Base-by-base conservation (phyloP, 495 filamentous ascomycete genomes). In the Immersiella caudata region DNA sequence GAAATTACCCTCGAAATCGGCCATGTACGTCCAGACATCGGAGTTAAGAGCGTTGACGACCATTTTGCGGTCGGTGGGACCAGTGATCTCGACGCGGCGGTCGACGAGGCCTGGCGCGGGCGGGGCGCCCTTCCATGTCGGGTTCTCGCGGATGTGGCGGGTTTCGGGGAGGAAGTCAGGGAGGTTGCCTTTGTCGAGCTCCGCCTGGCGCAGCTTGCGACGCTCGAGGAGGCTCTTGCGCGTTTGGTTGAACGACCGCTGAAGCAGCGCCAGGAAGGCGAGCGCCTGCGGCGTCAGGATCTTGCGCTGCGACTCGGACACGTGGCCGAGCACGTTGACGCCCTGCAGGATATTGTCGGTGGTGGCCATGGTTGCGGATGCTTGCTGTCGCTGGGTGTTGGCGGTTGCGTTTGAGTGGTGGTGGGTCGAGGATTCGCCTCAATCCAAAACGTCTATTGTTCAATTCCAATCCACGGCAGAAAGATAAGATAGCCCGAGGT, bases 1-100 rank as follows among this genome's bases (percentile, higher is more conserved):
- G 22, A 18, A 61, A 81, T 59, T 77, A 93, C 93, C 93, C 82
- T 99, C 95, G 65, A 99, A 95, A 82, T 99, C 95, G 27, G 95
- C 96, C 95, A 99, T 99, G 78, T 99, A 99, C 29, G 95, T 98
- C 93, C 92, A 99, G 21, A 98, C 96, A 75, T 98, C 87, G 46
- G 94, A 90, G 79, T 99, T 99, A 77, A 99, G 74, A 6, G 95
- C 95, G 80, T 99, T 99, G 64, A 99, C 92, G 49, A 99, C 93
- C 95, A 99, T 99, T 87, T 98, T 99, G 67, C 96, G 86, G 80
- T 98, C 95, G 3, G 95, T 98, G 0, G 95, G 95, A 1, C 95
- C 95, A 16, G 95, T 99, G 80, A 99, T 99, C 85, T 99, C 95
- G n/a, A 97, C 93, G 68, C 95, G 86, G 67, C 95, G 88, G 82